A percentile compares a stretch with the other conserved stretches of the same genome.
Evolutionary conservation across 345 rosid species (phyloP).

Genomic region (Rhodamnia rubescens): DNA sequence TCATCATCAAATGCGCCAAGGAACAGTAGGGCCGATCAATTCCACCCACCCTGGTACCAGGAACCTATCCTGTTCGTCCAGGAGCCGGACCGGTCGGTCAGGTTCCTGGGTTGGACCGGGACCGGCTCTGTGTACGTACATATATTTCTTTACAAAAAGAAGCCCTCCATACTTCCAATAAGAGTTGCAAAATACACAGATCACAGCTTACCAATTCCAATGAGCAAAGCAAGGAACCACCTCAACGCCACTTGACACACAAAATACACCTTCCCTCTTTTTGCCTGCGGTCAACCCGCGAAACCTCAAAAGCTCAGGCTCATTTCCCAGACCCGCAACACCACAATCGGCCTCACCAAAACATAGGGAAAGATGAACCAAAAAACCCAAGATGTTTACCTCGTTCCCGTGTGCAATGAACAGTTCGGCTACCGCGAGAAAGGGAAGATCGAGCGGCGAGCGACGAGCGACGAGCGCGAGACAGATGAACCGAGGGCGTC

Average conservation of each 20-base stretch:
- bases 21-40: not conserved
- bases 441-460: too few relatives aligned
- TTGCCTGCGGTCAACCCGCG: constrained; percentile 34
- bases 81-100: too few relatives aligned
- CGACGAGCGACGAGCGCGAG: too few relatives aligned
- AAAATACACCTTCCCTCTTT: constrained; percentile 69
- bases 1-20: not conserved
- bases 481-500: too few relatives aligned
- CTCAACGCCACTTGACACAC: constrained; percentile 63
- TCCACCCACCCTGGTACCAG: not conserved
- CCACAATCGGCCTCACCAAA: not conserved
- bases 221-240: constrained; percentile 87
- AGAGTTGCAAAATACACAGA: not conserved
- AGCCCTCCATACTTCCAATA: not conserved
- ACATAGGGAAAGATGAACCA: too few relatives aligned
- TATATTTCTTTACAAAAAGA: too few relatives aligned
- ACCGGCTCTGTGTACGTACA: too few relatives aligned
- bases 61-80: not conserved
- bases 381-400: too few relatives aligned
- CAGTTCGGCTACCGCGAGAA: too few relatives aligned
- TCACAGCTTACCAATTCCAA: constrained; percentile 57
- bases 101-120: not conserved
- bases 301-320: not conserved
- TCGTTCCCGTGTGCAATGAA: too few relatives aligned
- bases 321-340: not conserved